phyloP scores from a whole-genome alignment of 73 alveolate genomes.

The Stentor coeruleus region DNA sequence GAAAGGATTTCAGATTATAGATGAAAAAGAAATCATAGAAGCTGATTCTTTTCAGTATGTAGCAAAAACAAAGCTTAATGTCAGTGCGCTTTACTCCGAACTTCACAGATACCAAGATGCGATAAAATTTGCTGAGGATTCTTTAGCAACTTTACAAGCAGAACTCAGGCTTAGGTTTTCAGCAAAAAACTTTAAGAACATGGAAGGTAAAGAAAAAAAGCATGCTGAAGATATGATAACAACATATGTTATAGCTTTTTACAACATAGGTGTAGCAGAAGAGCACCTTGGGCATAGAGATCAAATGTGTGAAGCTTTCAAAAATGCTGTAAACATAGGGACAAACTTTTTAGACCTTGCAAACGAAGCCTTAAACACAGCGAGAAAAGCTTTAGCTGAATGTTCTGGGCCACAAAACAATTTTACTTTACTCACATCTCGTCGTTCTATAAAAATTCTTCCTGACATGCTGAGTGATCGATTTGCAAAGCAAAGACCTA shows the following conservation, averaged over 20 bases:
- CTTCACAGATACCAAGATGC: constrained; percentile 9
- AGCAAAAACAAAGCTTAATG: background rate
- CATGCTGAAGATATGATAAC: background rate
- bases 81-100: background rate
- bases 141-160: background rate
- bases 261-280: background rate
- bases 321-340: background rate
- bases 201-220: background rate
- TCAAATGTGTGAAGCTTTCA: background rate
- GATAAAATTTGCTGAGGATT: background rate
- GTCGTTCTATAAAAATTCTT: background rate
- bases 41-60: background rate
- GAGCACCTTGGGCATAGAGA: background rate
- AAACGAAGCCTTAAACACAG: background rate
- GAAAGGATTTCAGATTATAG: constrained; percentile 8
- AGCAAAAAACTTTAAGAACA: background rate
- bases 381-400: background rate
- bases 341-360: background rate
- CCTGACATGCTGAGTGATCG: no score
- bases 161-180: background rate
- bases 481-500: background rate
- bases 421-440: background rate
- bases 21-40: background rate
- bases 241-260: background rate
- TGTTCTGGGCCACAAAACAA: background rate